Evolutionary conservation across 768 basidiomycete genomes (phyloP), one percentile per base, ranked within the genome.

Genomic region (Strobilomyces dryophilus): DNA sequence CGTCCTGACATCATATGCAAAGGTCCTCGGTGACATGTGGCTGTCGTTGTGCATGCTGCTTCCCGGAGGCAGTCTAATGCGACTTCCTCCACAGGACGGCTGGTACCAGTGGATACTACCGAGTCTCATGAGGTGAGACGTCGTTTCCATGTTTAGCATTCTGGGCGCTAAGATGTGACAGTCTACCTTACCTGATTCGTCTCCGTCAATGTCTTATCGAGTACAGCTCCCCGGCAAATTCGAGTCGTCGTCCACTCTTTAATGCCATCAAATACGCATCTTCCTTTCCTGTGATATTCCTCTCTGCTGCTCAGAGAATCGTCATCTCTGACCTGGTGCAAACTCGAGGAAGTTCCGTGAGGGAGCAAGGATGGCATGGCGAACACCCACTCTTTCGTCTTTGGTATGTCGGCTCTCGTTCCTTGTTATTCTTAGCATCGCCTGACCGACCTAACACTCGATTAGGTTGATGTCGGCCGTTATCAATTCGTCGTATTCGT

Each of bases 211-310:
- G 97, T 65, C 53, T 95, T 12, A 79, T 89, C 56, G 97, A 98
- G 66, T 91, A 89, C 68, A 79, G 66, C 56, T 77, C 77, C 54
- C 81, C 76, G 31, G 69, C 74, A 18, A 89, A 87, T 60, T 76
- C 79, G 35, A 86, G 80, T 55, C 77, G 77, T 21, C 83, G 89
- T 34, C 87, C 92, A 2, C 74, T 98, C 20, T 83, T 80, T 71
- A 99, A 98, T 68, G 95, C 95, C 0, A 66, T 95, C 54, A 99
- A 99, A 78, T 99, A 99, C 66, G 92, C 93, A 1, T 87, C 94
- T 15, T 86, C 97, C 0, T 97, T 99, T 69, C 97, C 97, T 15
- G 93, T 98, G 41, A 98, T 99, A 55, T 86, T 87, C 63, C 78
- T 99, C 31, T 95, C 93, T 55, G 95, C 95, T 18, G 87, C 91